These are phyloP conservation scores for Astrephomene gubernaculifera DNA, from an alignment of 139 green algal genomes.

Conservation along the genomic window DNA sequence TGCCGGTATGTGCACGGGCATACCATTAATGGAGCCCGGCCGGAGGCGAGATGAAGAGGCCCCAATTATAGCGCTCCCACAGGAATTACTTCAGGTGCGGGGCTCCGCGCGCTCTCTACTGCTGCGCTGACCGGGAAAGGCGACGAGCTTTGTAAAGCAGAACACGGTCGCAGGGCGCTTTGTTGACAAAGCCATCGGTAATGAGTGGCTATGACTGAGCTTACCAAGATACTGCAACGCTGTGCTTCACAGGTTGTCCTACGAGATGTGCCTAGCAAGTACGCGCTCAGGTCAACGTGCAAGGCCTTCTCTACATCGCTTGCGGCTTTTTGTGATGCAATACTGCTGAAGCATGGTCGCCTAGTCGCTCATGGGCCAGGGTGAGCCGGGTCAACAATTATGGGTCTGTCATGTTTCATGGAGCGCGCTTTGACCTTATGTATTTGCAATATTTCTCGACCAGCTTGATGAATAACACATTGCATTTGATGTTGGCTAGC, in stretches of 20 bases:
- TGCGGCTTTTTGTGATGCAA: neutral
- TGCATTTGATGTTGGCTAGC: no score
- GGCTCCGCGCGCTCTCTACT: no score
- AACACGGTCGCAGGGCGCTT: neutral
- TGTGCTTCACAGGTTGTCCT: neutral
- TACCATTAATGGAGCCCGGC: neutral
- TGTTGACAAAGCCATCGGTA: neutral
- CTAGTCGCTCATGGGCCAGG: neutral
- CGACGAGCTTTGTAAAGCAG: neutral
- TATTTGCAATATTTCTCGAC: neutral
- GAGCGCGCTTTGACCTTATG: neutral
- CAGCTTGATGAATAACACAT: neutral
- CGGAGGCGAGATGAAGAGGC: neutral
- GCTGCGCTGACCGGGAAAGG: no score
- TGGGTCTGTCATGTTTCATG: neutral
- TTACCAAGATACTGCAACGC: neutral
- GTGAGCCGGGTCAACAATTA: neutral
- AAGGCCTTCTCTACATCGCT: conserved; percentile 12
- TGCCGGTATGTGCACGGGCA: no score
- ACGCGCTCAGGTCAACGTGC: neutral
- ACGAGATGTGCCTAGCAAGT: neutral
- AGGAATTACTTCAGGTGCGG: conserved; percentile 27
- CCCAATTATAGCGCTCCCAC: neutral
- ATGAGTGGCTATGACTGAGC: neutral
- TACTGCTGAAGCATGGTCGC: neutral